Conservation (phyloP, 306 rosid genomes). For the Vicia villosa region DNA sequence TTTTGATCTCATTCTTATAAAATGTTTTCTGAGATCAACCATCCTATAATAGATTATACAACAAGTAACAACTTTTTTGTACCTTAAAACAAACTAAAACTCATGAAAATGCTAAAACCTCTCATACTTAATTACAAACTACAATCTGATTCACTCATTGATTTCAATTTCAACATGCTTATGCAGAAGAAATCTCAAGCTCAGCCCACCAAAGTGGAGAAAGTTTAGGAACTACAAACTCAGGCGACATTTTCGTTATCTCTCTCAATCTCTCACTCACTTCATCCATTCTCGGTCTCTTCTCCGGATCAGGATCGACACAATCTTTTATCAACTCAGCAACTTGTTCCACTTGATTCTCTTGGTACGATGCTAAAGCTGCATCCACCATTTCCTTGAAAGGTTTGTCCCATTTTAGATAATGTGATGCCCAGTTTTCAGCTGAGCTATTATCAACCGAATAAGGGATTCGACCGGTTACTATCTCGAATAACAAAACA, state of each 20-base stretch:
- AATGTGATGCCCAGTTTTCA: constrained; percentile 77
- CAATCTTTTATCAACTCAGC: constrained; percentile 59
- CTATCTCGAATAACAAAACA: constrained; percentile 69
- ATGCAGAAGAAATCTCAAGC: constrained; percentile 70
- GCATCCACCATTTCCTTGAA: constrained; percentile 70
- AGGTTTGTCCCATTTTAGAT: constrained; percentile 54
- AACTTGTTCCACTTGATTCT: constrained; percentile 64
- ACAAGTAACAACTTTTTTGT: constrained; percentile 16
- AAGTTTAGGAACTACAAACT: constrained; percentile 68
- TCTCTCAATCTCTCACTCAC: constrained; percentile 61
- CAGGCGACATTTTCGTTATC: constrained; percentile 75
- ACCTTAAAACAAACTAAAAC: constrained; percentile 34
- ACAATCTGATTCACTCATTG: constrained; percentile 34
- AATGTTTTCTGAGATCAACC: constrained; percentile 34
- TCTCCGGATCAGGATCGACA: constrained; percentile 50
- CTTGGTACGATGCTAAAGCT: constrained; percentile 58
- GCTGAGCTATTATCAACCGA: constrained; percentile 47
- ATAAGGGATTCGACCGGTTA: constrained; percentile 75
- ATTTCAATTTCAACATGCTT: constrained; percentile 36
- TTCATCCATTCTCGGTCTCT: constrained; percentile 72
- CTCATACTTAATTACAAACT: constrained; percentile 24
- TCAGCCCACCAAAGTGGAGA: constrained; percentile 99
- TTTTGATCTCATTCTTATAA: constrained; percentile 13
- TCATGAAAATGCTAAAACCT: constrained; percentile 14
- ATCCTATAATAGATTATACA: constrained; percentile 36